Evolutionary conservation across 1,284 basidiomycete genomes (phyloP).

Genomic region (Leccinum cinnamomeum): DNA sequence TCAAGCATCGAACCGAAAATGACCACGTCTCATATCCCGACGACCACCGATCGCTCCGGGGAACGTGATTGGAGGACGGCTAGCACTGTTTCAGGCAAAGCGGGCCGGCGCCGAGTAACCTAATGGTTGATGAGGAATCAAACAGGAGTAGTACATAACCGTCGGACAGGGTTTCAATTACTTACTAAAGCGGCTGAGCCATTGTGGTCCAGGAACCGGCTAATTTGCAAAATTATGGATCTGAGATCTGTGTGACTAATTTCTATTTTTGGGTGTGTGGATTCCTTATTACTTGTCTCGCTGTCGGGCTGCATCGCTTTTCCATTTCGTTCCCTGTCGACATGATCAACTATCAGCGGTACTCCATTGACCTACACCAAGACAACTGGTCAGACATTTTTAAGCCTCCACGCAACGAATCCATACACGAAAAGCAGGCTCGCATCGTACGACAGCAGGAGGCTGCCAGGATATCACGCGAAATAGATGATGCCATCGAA

Average conservation of each 20-base stretch:
- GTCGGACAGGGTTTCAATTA: not conserved
- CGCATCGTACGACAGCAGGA: conserved; percentile 46
- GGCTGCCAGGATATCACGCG: conserved; percentile 44
- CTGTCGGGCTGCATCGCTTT: not conserved
- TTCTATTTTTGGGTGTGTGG: not conserved
- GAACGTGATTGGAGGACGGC: not conserved
- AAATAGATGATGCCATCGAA: conserved; percentile 59
- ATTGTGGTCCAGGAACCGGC: not conserved
- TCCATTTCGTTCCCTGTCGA: not conserved
- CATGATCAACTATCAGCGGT: not conserved
- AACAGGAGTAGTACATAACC: not conserved
- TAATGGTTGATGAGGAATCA: not conserved
- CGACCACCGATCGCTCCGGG: not conserved
- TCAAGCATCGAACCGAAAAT: not conserved
- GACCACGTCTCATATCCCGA: not conserved
- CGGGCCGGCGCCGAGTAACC: not conserved
- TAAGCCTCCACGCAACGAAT: conserved; percentile 43
- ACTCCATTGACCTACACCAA: not conserved
- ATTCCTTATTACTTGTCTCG: not conserved
- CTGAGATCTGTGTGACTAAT: not conserved
- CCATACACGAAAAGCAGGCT: conserved; percentile 41
- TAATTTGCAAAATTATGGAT: not conserved
- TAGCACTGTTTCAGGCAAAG: not conserved
- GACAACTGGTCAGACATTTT: conserved; percentile 29
- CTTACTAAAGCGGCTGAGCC: not conserved